Evolutionary conservation across 2,329 filamentous ascomycete species (phyloP).

Genomic region (Fusarium abutilonis): DNA sequence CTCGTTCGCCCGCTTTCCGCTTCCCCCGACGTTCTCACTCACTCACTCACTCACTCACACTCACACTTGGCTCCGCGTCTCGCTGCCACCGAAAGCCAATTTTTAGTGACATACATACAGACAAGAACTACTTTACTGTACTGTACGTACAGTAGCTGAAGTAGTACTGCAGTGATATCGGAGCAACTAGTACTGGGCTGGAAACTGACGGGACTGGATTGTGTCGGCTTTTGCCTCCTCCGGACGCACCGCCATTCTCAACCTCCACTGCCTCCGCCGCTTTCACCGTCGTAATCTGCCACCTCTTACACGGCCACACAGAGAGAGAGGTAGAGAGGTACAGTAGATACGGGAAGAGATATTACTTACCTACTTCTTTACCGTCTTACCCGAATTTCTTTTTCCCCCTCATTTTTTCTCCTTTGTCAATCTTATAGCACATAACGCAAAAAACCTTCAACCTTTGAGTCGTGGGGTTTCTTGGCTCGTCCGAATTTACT

Average conservation of each 20-base stretch:
- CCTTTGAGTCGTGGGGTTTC: background rate
- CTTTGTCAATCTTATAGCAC: too few relatives aligned
- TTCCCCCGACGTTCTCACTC: slow-evolving; percentile 14
- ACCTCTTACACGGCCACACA: slow-evolving; percentile 39
- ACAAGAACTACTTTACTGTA: too few relatives aligned
- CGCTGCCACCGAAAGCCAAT: slow-evolving; percentile 38
- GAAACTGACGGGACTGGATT: background rate
- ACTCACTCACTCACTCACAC: background rate
- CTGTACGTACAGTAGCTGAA: background rate
- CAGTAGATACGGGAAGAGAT: slow-evolving; percentile 7
- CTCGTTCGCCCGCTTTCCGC: slow-evolving; percentile 21
- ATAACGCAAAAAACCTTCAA: background rate
- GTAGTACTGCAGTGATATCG: slow-evolving; percentile 23
- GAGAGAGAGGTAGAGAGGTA: background rate
- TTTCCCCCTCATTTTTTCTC: slow-evolving; percentile 1
- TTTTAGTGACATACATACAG: slow-evolving; percentile 1
- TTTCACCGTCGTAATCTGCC: slow-evolving; percentile 46
- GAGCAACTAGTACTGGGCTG: slow-evolving; percentile 2
- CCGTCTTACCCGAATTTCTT: slow-evolving; percentile 14
- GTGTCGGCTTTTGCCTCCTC: slow-evolving; percentile 7
- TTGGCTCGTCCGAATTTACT: slow-evolving; percentile 5
- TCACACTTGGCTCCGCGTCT: slow-evolving; percentile 6
- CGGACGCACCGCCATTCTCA: slow-evolving; percentile 37
- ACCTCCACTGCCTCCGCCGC: slow-evolving; percentile 43
- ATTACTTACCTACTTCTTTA: slow-evolving; percentile 8